Base-by-base conservation (phyloP, 2,329 filamentous ascomycete species). In the Cadophora malorum region DNA sequence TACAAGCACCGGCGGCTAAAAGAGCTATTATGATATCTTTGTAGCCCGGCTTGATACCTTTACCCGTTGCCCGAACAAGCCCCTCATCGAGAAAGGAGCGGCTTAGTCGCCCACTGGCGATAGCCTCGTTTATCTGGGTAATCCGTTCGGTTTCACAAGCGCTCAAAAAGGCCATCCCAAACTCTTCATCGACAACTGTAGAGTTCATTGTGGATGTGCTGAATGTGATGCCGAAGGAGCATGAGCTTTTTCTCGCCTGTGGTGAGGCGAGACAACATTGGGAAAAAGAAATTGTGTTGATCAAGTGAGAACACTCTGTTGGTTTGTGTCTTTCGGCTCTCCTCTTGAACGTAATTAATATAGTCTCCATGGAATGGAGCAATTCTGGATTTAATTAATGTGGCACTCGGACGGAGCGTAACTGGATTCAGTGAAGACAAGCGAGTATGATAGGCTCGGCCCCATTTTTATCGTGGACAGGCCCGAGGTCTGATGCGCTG, bases 1-100 rank as follows among this genome's bases (percentile, higher is more conserved):
- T 33, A 55, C 52, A 55, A 33, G 52, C 52, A 4, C 28, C 52
- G 3, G 52, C 52, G 52, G 52, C 23, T 25, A 55, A 55, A 25
- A 55, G 52, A 25, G 28, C 52, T 55, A 28, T 33, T 55, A 55
- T 12, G 33, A 55, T 55, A 55, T 55, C 52, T 33, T 5, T 28
- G 52, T 31, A 55, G 4, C 52, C 28, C 33, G 10, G 52, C 33
- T 55, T 16, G n/a, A 55, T 33, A 16, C 52, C 52, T 7, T 55
- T 55, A 9, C 52, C 28, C 19, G 52, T 55, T 5, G 52, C 52
- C 0, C 25, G 52, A 55, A 55, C 52, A 55, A 55, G 52, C 25
- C 25, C 52, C n/a, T 55, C 52, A 33, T 55, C 33, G 52, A 55
- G 52, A 31, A 33, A 10, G 31, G 16, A 25, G 12, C 33, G 52